phyloP scores from a whole-genome alignment of 2,329 filamentous ascomycete species.

The Passalora sequoiae region DNA sequence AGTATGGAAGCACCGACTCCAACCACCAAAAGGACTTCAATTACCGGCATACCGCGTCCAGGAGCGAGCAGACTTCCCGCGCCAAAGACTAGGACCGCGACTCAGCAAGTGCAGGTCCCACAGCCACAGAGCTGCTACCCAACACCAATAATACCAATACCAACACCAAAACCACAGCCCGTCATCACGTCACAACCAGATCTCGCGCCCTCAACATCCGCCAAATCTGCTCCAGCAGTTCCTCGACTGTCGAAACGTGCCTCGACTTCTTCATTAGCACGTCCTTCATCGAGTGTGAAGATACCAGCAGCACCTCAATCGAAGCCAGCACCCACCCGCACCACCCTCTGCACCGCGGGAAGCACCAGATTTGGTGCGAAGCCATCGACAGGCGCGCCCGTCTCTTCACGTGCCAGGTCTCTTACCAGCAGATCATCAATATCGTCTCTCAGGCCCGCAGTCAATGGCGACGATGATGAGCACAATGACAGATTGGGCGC shows the following conservation, averaged over 20 bases:
- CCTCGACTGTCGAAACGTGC: conserved; percentile 14
- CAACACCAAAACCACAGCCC: too few species aligned
- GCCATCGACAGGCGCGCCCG: neutral
- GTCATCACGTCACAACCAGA: too few species aligned
- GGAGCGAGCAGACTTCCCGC: conserved; percentile 1
- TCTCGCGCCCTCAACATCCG: too few species aligned
- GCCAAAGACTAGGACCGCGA: conserved; percentile 3
- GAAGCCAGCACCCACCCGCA: conserved; percentile 9
- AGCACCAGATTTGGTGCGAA: conserved; percentile 3
- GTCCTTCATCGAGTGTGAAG: conserved; percentile 1
- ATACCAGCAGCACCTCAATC: conserved; percentile 1
- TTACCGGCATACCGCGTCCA: conserved; percentile 7
- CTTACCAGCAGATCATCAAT: conserved; percentile 1
- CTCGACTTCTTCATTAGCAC: conserved; percentile 9
- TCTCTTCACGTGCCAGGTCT: conserved; percentile 4
- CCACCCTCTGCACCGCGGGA: conserved; percentile 4
- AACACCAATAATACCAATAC: conserved; percentile 1
- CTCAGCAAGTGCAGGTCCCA: neutral
- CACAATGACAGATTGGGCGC: conserved; percentile 40
- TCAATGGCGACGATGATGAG: conserved; percentile 26
- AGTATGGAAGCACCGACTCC: conserved; percentile 5
- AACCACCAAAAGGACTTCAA: neutral
- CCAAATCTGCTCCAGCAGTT: conserved; percentile 1
- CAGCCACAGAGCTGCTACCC: neutral
- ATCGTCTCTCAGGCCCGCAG: neutral